These are phyloP conservation scores for Helicostylum pulchrum DNA, from an alignment of 192 early-diverging fungal genomes.

Conservation along the genomic window DNA sequence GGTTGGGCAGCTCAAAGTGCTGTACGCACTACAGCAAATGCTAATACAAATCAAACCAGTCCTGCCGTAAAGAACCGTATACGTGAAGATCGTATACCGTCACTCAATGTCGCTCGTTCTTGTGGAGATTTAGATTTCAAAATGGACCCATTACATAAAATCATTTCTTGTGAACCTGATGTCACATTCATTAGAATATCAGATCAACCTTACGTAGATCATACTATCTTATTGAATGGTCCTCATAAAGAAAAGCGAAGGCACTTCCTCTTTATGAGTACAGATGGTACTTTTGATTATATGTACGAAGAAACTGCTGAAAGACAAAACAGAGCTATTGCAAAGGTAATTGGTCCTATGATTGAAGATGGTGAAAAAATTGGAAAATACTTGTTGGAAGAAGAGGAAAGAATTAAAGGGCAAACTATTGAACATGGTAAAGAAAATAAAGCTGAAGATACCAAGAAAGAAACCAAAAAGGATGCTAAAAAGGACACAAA, in stretches of 20 bases:
- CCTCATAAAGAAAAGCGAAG: slow-evolving; percentile 26
- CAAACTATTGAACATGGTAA: slow-evolving; percentile 17
- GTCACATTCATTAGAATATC: slow-evolving; percentile 48
- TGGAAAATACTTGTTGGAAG: slow-evolving; percentile 25
- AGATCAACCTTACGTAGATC: slow-evolving; percentile 12
- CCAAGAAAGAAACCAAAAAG: slow-evolving; percentile 30
- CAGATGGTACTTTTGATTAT: slow-evolving; percentile 59
- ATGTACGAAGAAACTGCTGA: slow-evolving; percentile 47
- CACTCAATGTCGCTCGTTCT: slow-evolving; percentile 54
- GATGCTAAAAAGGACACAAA: slow-evolving; percentile 2
- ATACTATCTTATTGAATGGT: slow-evolving; percentile 2
- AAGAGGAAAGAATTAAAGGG: slow-evolving; percentile 11
- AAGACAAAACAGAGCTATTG: slow-evolving; percentile 46
- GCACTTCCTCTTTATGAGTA: slow-evolving; percentile 56
- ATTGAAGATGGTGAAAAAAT: slow-evolving; percentile 50
- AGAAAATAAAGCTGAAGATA: slow-evolving; percentile 10
- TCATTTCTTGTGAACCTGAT: slow-evolving; percentile 54
- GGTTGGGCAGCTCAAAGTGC: slow-evolving; percentile 20
- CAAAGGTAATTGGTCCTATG: slow-evolving; percentile 47
- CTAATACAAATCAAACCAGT: neutral
- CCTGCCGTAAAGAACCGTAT: neutral
- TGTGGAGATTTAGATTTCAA: slow-evolving; percentile 59
- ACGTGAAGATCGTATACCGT: slow-evolving; percentile 37
- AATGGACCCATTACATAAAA: slow-evolving; percentile 44
- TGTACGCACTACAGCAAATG: slow-evolving; percentile 17